phyloP scores from a whole-genome alignment of 768 basidiomycete species.

The Kwoniella sp. region DNA sequence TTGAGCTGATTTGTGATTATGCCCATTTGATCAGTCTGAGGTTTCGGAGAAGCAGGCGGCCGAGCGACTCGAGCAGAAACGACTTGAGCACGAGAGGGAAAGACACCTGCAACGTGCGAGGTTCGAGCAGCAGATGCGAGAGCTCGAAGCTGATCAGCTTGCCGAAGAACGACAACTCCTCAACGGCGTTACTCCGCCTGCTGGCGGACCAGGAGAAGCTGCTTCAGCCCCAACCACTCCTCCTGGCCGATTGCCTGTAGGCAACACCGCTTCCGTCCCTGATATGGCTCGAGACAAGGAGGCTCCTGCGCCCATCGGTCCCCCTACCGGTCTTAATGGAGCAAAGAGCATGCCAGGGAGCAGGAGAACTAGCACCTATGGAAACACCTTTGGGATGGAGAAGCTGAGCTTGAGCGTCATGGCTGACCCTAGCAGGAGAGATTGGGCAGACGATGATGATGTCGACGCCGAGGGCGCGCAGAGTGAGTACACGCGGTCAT shows the following conservation, averaged over 20 bases:
- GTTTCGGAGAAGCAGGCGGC: conserved; percentile 37
- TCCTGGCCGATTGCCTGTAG: conserved; percentile 62
- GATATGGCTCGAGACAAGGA: conserved; percentile 14
- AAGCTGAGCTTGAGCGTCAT: conserved; percentile 54
- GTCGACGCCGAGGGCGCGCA: conserved; percentile 51
- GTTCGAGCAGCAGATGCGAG: conserved; percentile 96
- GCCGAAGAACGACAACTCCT: conserved; percentile 57
- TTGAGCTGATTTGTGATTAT: conserved; percentile 5
- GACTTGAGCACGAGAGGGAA: conserved; percentile 85
- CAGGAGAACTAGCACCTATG: conserved; percentile 47
- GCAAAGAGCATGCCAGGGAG: conserved; percentile 54
- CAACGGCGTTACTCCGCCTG: conserved; percentile 62
- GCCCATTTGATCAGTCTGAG: conserved; percentile 22
- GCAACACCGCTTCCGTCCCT: conserved; percentile 59
- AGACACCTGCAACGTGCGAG: conserved; percentile 79
- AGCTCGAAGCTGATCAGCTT: conserved; percentile 85
- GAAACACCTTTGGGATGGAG: conserved; percentile 52
- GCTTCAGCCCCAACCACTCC: conserved; percentile 49
- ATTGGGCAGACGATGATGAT: conserved; percentile 48
- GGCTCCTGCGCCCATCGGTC: conserved; percentile 44
- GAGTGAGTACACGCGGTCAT: conserved; percentile 27
- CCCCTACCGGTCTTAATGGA: conserved; percentile 35
- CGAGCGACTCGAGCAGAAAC: conserved; percentile 86
- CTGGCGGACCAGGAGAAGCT: conserved; percentile 17
- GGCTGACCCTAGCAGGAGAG: conserved; percentile 27